A percentile compares a stretch with the other conserved stretches of the same genome.
These are phyloP conservation scores for Boletellus deceptivus DNA, from an alignment of 1,284 basidiomycete species.

Conservation along the genomic window DNA sequence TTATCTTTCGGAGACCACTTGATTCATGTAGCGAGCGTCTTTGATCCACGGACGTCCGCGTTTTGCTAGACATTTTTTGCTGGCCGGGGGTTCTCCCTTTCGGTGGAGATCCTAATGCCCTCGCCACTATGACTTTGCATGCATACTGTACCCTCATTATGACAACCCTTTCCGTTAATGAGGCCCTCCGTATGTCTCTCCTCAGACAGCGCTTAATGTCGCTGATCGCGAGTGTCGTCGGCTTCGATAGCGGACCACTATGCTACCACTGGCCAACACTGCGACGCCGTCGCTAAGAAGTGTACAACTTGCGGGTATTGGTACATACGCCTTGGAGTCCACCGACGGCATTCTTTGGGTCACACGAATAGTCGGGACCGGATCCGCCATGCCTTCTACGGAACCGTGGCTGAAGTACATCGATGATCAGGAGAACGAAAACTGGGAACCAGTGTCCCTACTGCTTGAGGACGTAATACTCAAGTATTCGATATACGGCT, in stretches of 20 bases:
- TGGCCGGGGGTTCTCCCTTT: conserved; percentile 31
- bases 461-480: conserved; percentile 26
- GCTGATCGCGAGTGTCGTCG: conserved; percentile 18
- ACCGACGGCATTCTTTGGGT: conserved; percentile 31
- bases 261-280: conserved; percentile 4
- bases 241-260: conserved; percentile 11
- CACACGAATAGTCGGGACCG: conserved; percentile 25
- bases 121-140: conserved; percentile 25
- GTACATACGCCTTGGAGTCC: conserved; percentile 30
- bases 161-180: conserved; percentile 28
- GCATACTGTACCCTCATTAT: conserved; percentile 26
- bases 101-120: conserved; percentile 12
- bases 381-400: conserved; percentile 24
- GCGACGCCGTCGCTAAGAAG: conserved; percentile 24
- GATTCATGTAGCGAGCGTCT: conserved; percentile 8
- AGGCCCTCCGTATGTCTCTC: conserved; percentile 24
- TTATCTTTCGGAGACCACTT: conserved; percentile 1
- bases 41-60: conserved; percentile 32
- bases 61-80: conserved; percentile 26
- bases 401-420: conserved; percentile 30
- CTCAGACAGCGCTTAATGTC: conserved; percentile 26
- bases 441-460: conserved; percentile 31
- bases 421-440: conserved; percentile 19
- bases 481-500: conserved; percentile 27
- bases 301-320: conserved; percentile 32